phyloP scores from a whole-genome alignment of 179 eudicot species.

The Beta corolliflora region DNA sequence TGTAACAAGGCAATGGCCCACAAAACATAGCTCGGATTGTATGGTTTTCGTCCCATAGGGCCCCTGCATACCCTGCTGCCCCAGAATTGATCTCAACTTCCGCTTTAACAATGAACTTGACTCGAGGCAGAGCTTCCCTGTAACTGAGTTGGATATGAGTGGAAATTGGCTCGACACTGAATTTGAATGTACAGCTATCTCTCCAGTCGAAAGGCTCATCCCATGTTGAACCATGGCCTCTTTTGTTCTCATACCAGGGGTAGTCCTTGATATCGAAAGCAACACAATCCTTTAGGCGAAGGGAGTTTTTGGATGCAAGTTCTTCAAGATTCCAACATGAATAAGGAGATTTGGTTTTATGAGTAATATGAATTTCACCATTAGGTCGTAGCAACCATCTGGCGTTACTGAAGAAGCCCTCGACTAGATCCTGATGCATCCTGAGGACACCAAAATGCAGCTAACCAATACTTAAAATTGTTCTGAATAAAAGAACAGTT shows the following conservation, averaged over 20 bases:
- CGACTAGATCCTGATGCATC: slow-evolving; percentile 25
- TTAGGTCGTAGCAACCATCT: background rate
- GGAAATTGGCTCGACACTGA: background rate
- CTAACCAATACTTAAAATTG: background rate
- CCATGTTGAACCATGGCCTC: slow-evolving; percentile 18
- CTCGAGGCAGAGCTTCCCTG: background rate
- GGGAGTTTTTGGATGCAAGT: slow-evolving; percentile 19
- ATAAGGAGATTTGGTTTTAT: slow-evolving; percentile 24
- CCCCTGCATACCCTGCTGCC: slow-evolving; percentile 7
- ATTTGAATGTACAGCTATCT: slow-evolving; percentile 27
- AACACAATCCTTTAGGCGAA: background rate
- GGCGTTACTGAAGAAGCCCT: slow-evolving; percentile 28
- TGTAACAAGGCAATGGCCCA: slow-evolving; percentile 1
- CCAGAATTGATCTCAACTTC: background rate
- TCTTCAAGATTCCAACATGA: slow-evolving; percentile 18
- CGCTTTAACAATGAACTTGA: slow-evolving; percentile 25
- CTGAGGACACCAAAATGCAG: background rate
- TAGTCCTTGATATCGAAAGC: slow-evolving; percentile 22
- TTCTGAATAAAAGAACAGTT: background rate
- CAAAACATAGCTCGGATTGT: slow-evolving; percentile 3
- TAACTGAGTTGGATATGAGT: background rate
- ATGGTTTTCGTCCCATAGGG: slow-evolving; percentile 1
- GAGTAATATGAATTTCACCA: slow-evolving; percentile 28
- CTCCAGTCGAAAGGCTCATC: slow-evolving; percentile 21
- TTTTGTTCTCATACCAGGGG: slow-evolving; percentile 25